Base-by-base conservation (phyloP, 371 early-diverging fungal genomes). In the Circinella minor region DNA sequence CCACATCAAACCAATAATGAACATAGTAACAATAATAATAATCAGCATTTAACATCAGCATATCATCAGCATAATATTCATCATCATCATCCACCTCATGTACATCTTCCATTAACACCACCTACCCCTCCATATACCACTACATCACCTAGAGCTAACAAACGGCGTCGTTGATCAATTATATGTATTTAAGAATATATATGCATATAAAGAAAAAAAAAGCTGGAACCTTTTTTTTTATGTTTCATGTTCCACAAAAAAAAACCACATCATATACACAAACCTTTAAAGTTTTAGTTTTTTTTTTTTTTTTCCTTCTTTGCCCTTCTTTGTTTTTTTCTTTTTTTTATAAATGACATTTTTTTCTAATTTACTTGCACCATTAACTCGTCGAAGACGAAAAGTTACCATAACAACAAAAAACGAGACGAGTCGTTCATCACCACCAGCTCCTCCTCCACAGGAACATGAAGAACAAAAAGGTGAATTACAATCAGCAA, bases 381-480 rank as follows among this genome's bases (percentile, higher is more conserved):
- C 57, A 57, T 57, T 57, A 6, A 57, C 11, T 34, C 57, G 57
- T 34, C 57, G 57, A 57, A 57, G 57, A n/a, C 20, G 57, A 11
- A 57, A 57, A 34, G 57, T 57, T n/a, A 55, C 55, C 4, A 61
- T 15, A 15, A 51, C 51, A 51, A 51, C 51, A 14, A 51, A 8
- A 51, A 43, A 51, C 15, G n/a, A 15, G 4, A n/a, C 51, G 6
- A 51, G 51, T 51, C 51, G 51, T 51, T 60, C 70, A 8, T 17
- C 71, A 14, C n/a, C 67, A n/a, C 55, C 64, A 61, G 18, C 62
- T 8, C 15, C 66, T 36, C n/a, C 68, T 34, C n/a, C 69, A 49
- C 37, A 36, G 15, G 61, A 36, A n/a, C 39, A 2, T 9, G 9
- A 43, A 11, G 9, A 3, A 43, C 43, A 43, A 43, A 6, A 6